Conservation (phyloP, 108 stramenopile genomes). For the Craspedostauros australis region DNA sequence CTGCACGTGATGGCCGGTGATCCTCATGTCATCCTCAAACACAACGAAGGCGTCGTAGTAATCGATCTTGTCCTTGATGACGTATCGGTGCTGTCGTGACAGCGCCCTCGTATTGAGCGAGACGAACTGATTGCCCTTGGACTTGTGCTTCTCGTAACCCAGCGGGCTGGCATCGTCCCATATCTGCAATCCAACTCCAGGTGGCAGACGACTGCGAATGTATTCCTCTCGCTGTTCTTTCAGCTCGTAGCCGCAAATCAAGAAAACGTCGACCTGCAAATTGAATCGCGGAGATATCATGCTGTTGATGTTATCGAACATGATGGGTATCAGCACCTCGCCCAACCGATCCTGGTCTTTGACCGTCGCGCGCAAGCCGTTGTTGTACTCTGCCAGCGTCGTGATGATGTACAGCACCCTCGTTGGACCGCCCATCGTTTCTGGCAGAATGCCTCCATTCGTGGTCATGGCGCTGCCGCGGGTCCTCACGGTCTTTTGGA, state of each 20-base stretch:
- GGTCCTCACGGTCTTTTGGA: no score
- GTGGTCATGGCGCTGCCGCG: background rate
- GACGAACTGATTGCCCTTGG: constrained; percentile 7
- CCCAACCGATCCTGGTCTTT: constrained; percentile 61
- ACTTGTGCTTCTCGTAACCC: constrained; percentile 34
- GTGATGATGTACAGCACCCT: constrained; percentile 66
- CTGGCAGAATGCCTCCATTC: background rate
- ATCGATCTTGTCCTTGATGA: constrained; percentile 64
- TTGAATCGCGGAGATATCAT: constrained; percentile 37
- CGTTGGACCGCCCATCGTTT: constrained; percentile 2
- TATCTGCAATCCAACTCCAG: constrained; percentile 56
- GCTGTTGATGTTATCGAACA: constrained; percentile 53
- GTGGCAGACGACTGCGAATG: constrained; percentile 52
- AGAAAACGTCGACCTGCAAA: constrained; percentile 58
- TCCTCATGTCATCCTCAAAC: constrained; percentile 76
- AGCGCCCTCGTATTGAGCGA: constrained; percentile 36
- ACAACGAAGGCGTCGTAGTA: constrained; percentile 69
- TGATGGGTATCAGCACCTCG: constrained; percentile 54
- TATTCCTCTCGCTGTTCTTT: constrained; percentile 32
- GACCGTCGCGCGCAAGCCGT: constrained; percentile 40
- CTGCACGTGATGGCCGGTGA: constrained; percentile 60
- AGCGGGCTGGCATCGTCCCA: constrained; percentile 75
- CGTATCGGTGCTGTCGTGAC: constrained; percentile 77
- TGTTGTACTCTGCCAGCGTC: constrained; percentile 61
- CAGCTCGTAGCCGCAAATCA: constrained; percentile 36